Percentiles rank a stretch among this genome's conserved stretches.
Evolutionary conservation across 306 rosid species (phyloP).

Genomic region (Notholithocarpus densiflorus): DNA sequence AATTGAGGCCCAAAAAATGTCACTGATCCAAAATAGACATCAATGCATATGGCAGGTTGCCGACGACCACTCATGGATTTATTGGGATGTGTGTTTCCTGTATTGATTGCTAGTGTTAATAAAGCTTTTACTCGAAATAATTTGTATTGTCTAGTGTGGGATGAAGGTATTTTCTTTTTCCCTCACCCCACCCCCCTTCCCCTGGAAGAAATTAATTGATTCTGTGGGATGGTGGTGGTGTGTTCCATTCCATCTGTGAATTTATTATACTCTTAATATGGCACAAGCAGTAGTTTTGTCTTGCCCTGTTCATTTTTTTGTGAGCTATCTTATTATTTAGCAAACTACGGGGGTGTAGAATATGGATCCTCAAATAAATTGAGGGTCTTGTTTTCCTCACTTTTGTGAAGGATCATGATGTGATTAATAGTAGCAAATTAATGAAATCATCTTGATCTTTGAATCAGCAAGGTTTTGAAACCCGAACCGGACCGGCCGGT

Average conservation of each 20-base stretch:
- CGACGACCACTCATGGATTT: neutral
- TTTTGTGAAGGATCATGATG: no score
- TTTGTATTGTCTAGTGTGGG: neutral
- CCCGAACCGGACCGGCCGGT: no score
- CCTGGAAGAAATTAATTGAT: neutral
- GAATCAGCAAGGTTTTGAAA: no score
- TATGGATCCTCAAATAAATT: no score
- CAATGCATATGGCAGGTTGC: neutral
- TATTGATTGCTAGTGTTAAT: neutral
- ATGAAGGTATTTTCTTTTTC: neutral
- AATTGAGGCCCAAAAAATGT: neutral
- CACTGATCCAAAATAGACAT: neutral
- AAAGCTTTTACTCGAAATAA: neutral
- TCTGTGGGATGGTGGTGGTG: neutral
- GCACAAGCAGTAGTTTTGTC: conserved; percentile 9
- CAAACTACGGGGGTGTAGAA: no score
- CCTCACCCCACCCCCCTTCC: neutral
- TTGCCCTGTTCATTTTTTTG: neutral
- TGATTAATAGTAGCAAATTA: no score
- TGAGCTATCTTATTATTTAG: no score
- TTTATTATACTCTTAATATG: neutral
- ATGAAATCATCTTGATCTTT: no score
- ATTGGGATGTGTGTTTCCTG: neutral
- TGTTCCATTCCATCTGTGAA: neutral
- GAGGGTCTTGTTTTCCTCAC: no score